These are phyloP conservation scores for Domatiomyces catenatus DNA, from an alignment of 2,329 filamentous ascomycete genomes.

Conservation along the genomic window DNA sequence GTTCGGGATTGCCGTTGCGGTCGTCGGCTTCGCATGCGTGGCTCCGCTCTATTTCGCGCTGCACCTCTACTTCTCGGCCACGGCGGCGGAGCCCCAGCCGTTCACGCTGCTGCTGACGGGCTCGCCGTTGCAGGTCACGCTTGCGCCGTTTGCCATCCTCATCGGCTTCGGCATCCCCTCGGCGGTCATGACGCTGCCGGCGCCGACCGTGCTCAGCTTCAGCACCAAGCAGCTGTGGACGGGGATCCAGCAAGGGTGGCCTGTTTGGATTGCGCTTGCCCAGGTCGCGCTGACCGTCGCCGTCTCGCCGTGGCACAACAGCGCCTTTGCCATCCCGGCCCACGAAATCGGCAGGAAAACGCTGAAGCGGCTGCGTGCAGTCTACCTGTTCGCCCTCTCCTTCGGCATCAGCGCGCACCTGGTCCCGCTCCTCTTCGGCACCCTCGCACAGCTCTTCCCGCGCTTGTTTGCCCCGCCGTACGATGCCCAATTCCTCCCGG, in stretches of 20 bases:
- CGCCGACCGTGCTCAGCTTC: conserved; percentile 24
- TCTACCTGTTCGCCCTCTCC: conserved; percentile 29
- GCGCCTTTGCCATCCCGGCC: conserved; percentile 13
- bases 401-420: conserved; percentile 29
- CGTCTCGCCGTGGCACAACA: conserved; percentile 17
- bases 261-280: conserved; percentile 31
- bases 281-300: conserved; percentile 21
- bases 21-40: conserved; percentile 30
- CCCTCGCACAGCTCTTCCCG: conserved; percentile 25
- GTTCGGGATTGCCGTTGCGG: conserved; percentile 29
- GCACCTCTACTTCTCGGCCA: conserved; percentile 30
- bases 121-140: conserved; percentile 19
- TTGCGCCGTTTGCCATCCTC: conserved; percentile 28
- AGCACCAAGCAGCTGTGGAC: conserved; percentile 34
- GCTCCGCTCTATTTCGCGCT: conserved; percentile 29
- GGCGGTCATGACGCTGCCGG: conserved; percentile 29
- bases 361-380: conserved; percentile 22
- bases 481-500: conserved; percentile 24
- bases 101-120: conserved; percentile 21
- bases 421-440: conserved; percentile 26
- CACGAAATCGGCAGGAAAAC: conserved; percentile 17
- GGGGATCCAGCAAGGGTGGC: conserved; percentile 37
- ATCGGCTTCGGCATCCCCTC: conserved; percentile 33
- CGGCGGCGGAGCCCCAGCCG: conserved; percentile 22
- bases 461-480: conserved; percentile 22